Conservation (phyloP, 2,329 filamentous ascomycete genomes). For the Ceratocystis papillata region DNA sequence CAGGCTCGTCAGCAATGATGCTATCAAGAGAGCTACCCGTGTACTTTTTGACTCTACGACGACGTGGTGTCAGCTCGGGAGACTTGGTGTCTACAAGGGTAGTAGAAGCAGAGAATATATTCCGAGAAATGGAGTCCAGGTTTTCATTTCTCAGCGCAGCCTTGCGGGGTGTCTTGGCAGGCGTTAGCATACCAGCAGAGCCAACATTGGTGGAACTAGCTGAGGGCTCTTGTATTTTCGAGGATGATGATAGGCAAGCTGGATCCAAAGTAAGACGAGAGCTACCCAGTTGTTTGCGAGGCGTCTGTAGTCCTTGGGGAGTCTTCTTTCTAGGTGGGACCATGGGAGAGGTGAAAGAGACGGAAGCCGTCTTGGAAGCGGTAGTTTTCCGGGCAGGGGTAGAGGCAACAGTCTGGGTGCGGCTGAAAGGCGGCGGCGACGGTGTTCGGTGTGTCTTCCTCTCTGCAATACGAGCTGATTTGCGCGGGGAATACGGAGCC, state of each 20-base stretch:
- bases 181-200: conserved; percentile 57
- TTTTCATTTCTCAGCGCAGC: conserved; percentile 42
- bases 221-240: conserved; percentile 28
- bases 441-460: conserved; percentile 44
- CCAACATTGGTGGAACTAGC: conserved; percentile 32
- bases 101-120: conserved; percentile 39
- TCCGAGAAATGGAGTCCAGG: conserved; percentile 47
- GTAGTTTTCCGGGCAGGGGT: conserved; percentile 19
- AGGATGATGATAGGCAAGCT: conserved; percentile 36
- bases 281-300: conserved; percentile 24
- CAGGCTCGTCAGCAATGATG: conserved; percentile 41
- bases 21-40: conserved; percentile 38
- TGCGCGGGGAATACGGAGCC: conserved; percentile 62
- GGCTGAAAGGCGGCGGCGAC: conserved; percentile 37
- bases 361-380: not conserved
- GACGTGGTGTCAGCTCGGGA: conserved; percentile 49
- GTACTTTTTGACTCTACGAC: conserved; percentile 48
- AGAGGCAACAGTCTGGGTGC: conserved; percentile 25
- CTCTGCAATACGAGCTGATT: conserved; percentile 55
- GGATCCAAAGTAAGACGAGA: conserved; percentile 35
- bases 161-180: conserved; percentile 66
- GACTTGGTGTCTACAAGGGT: conserved; percentile 33
- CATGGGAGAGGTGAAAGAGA: conserved; percentile 28
- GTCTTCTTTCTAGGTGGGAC: conserved; percentile 28
- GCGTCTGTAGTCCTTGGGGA: conserved; percentile 35